These are phyloP conservation scores for Solanum pimpinellifolium DNA, from an alignment of 257 asterid genomes.

Conservation along the genomic window DNA sequence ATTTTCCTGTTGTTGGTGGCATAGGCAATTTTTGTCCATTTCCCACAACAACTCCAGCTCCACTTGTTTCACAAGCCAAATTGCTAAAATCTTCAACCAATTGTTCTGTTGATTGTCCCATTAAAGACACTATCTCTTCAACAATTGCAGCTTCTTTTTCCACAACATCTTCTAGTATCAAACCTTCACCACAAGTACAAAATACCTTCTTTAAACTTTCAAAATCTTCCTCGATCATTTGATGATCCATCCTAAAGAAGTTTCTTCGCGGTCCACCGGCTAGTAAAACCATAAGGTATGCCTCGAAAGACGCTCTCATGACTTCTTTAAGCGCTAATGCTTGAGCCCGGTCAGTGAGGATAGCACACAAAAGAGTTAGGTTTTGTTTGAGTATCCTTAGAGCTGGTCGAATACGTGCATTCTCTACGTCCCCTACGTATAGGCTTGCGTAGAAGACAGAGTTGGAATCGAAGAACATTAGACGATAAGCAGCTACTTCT, in stretches of 20 bases:
- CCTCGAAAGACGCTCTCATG: slow-evolving; percentile 80
- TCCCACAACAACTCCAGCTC: slow-evolving; percentile 37
- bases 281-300: slow-evolving; percentile 63
- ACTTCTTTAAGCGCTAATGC: slow-evolving; percentile 56
- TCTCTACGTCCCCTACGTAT: slow-evolving; percentile 41
- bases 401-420: slow-evolving; percentile 44
- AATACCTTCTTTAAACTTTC: slow-evolving; percentile 44
- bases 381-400: slow-evolving; percentile 56
- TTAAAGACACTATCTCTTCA: slow-evolving; percentile 57
- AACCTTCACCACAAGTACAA: slow-evolving; percentile 61
- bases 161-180: slow-evolving; percentile 56
- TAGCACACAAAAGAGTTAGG: slow-evolving; percentile 64
- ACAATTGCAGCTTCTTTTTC: slow-evolving; percentile 57
- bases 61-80: slow-evolving; percentile 66
- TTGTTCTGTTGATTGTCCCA: slow-evolving; percentile 79
- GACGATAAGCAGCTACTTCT: slow-evolving; percentile 86
- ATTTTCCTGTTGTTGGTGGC: slow-evolving; percentile 86
- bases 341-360: slow-evolving; percentile 62
- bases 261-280: slow-evolving; percentile 75
- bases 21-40: slow-evolving; percentile 58
- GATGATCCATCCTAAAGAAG: slow-evolving; percentile 42
- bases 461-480: slow-evolving; percentile 66
- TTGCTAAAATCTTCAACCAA: slow-evolving; percentile 69
- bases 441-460: slow-evolving; percentile 48
- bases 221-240: slow-evolving; percentile 79